phyloP scores from a whole-genome alignment of 805 yeast species.

The Kuraishia floccosa region DNA sequence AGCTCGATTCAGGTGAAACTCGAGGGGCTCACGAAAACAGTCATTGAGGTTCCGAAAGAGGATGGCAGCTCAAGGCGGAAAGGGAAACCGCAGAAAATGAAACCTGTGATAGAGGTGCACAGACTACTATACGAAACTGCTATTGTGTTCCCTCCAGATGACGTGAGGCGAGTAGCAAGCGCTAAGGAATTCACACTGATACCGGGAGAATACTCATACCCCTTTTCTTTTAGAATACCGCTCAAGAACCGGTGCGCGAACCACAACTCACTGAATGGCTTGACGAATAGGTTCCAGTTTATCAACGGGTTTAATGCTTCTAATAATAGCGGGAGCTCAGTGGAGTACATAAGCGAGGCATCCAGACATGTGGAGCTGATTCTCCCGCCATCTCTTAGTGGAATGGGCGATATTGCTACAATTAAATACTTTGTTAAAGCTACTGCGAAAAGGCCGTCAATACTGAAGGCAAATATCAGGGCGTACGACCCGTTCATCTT shows the following conservation, averaged over 20 bases:
- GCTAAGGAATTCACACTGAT: slow-evolving; percentile 32
- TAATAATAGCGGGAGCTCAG: not conserved
- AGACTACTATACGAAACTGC: slow-evolving; percentile 34
- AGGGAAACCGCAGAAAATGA: slow-evolving; percentile 2
- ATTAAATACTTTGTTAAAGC: slow-evolving; percentile 48
- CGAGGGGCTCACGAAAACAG: slow-evolving; percentile 33
- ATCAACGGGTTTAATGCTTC: slow-evolving; percentile 2
- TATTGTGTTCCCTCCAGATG: slow-evolving; percentile 41
- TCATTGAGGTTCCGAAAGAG: slow-evolving; percentile 18
- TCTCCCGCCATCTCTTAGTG: slow-evolving; percentile 16
- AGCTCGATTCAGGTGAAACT: slow-evolving; percentile 38
- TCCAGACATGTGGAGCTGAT: slow-evolving; percentile 13
- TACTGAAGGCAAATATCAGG: slow-evolving; percentile 31
- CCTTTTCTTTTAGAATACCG: slow-evolving; percentile 35
- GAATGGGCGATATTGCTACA: slow-evolving; percentile 17
- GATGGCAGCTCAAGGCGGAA: slow-evolving; percentile 5
- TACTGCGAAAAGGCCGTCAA: slow-evolving; percentile 42
- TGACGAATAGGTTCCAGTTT: slow-evolving; percentile 4
- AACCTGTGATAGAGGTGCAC: slow-evolving; percentile 22
- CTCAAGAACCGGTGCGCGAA: slow-evolving; percentile 24
- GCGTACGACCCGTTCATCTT: slow-evolving; percentile 38
- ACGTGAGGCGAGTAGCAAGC: slow-evolving; percentile 29
- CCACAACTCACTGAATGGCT: slow-evolving; percentile 3
- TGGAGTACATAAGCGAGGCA: slow-evolving; percentile 2
- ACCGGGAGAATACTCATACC: slow-evolving; percentile 39